These are phyloP conservation scores for Primulina eburnea DNA, from an alignment of 257 asterid species.

Conservation along the genomic window DNA sequence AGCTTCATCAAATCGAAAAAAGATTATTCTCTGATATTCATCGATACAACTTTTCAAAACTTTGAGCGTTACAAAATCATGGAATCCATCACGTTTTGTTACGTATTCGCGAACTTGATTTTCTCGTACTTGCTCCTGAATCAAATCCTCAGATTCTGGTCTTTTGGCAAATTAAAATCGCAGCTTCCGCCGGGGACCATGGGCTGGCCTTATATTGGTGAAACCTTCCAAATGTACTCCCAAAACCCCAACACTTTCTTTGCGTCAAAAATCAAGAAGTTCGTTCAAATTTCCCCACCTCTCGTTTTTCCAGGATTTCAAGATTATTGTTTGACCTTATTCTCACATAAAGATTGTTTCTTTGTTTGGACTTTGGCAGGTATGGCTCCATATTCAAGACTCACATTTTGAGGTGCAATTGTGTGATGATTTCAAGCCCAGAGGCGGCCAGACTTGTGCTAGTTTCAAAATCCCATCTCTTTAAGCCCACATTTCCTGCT, in stretches of 20 bases:
- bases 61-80: slow-evolving; percentile 8
- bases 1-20: too few species aligned
- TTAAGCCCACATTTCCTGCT: slow-evolving; percentile 81
- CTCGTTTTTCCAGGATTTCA: not conserved
- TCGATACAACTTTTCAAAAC: too few species aligned
- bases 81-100: slow-evolving; percentile 38
- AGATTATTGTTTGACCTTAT: not conserved
- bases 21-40: too few species aligned
- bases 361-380: slow-evolving; percentile 28
- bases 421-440: slow-evolving; percentile 79
- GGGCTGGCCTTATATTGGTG: slow-evolving; percentile 85
- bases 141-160: slow-evolving; percentile 27
- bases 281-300: slow-evolving; percentile 13
- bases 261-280: slow-evolving; percentile 71
- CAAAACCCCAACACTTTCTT: slow-evolving; percentile 74
- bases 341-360: too few species aligned
- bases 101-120: slow-evolving; percentile 24
- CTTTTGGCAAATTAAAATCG: slow-evolving; percentile 34
- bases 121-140: slow-evolving; percentile 22
- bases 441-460: slow-evolving; percentile 62
- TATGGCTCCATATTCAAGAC: slow-evolving; percentile 79
- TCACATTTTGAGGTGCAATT: slow-evolving; percentile 62
- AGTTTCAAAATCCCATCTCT: slow-evolving; percentile 59
- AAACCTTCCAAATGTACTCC: slow-evolving; percentile 73
- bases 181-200: slow-evolving; percentile 77